Percentiles rank a stretch among this genome's conserved stretches.
Conservation (phyloP, 2,329 filamentous ascomycete species). For the Hymenoscyphus repandus region DNA sequence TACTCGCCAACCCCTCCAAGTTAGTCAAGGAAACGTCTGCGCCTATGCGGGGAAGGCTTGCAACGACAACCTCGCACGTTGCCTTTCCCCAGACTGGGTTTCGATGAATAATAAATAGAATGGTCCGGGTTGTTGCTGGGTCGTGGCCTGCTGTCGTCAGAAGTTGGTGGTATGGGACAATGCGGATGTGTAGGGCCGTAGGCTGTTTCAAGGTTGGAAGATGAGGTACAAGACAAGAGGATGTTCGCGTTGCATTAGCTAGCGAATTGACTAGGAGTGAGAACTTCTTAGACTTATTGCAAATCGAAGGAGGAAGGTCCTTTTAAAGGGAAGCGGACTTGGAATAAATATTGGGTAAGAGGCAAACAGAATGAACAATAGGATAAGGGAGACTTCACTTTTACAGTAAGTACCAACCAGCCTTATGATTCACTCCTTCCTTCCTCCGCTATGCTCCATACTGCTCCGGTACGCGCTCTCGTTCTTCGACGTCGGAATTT, state of each 20-base stretch:
- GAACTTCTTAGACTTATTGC: neutral
- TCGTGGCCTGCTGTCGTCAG: neutral
- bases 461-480: neutral
- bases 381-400: neutral
- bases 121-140: neutral
- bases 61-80: neutral
- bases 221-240: neutral
- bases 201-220: neutral
- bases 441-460: neutral
- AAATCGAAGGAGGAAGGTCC: neutral
- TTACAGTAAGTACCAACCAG: neutral
- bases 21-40: slow-evolving; percentile 14
- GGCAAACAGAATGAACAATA: slow-evolving; percentile 1
- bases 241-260: neutral
- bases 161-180: slow-evolving; percentile 1
- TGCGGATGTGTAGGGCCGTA: neutral
- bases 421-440: neutral
- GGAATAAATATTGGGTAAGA: neutral
- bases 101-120: slow-evolving; percentile 2
- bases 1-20: slow-evolving; percentile 7
- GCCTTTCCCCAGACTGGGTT: slow-evolving; percentile 5
- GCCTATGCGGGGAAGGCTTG: slow-evolving; percentile 9
- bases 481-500: neutral
- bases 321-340: neutral
- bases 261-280: too few species aligned